Evolutionary conservation across 2,329 filamentous ascomycete species (phyloP).

Genomic region (Neodidymelliopsis sp.): DNA sequence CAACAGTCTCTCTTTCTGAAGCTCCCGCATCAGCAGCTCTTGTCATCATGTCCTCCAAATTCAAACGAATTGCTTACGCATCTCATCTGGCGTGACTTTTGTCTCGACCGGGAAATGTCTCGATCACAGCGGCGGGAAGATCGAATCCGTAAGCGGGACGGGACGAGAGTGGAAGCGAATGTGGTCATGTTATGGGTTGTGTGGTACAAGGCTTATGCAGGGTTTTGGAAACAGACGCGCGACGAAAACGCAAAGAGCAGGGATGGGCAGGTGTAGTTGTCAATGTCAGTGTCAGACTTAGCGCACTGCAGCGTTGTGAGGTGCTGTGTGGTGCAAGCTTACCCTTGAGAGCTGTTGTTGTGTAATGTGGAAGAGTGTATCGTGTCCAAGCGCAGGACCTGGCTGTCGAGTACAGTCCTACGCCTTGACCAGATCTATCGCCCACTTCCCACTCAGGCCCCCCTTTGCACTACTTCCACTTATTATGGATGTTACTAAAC

Average conservation of each 20-base stretch:
- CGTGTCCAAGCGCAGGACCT: no score
- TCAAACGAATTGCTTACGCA: constrained; percentile 3
- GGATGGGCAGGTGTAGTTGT: constrained; percentile 10
- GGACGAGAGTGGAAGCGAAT: constrained; percentile 13
- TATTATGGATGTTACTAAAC: no score
- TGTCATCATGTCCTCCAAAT: constrained; percentile 1
- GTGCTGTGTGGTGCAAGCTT: background rate
- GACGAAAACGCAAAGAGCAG: constrained; percentile 21
- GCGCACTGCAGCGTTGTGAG: constrained; percentile 6
- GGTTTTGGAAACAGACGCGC: constrained; percentile 23
- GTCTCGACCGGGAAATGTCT: constrained; percentile 26
- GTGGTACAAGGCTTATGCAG: constrained; percentile 24
- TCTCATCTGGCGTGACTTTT: constrained; percentile 2
- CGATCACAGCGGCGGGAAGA: constrained; percentile 24
- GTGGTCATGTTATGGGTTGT: constrained; percentile 4
- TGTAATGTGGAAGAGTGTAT: no score
- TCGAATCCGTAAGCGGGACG: constrained; percentile 11
- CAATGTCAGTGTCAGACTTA: constrained; percentile 19
- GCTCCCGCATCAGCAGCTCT: constrained; percentile 3
- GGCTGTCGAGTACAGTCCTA: no score
- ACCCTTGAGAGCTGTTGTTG: no score
- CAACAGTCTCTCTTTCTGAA: background rate
- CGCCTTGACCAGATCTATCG: no score
- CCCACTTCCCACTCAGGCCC: no score
- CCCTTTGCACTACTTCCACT: no score